Conservation (phyloP, 192 early-diverging fungal species). For the Podila verticillata region DNA sequence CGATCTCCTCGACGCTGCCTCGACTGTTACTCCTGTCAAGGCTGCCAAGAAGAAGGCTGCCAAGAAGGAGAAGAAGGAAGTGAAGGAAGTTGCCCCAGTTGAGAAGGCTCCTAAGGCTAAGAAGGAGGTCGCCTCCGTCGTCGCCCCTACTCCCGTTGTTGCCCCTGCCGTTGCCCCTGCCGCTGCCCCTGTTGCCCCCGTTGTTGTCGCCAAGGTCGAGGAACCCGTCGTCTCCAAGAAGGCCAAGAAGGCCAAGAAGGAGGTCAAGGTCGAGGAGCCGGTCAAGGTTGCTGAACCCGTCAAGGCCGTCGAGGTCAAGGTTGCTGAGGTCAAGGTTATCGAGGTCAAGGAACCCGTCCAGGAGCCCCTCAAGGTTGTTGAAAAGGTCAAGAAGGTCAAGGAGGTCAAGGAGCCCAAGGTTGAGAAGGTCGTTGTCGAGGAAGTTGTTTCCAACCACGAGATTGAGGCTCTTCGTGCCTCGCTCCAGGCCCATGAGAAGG, state of each 20-base stretch:
- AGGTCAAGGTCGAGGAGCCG: background rate
- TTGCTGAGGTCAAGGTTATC: conserved; percentile 3
- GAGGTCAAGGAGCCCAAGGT: background rate
- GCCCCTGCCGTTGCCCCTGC: conserved; percentile 6
- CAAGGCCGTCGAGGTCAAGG: conserved; percentile 10
- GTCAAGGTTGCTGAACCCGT: conserved; percentile 13
- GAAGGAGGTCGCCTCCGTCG: background rate
- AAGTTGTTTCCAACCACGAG: conserved; percentile 23
- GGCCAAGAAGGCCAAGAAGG: conserved; percentile 27
- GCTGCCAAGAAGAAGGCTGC: conserved; percentile 28
- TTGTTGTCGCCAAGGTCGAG: conserved; percentile 10
- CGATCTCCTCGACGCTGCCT: conserved; percentile 32
- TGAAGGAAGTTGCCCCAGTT: conserved; percentile 4
- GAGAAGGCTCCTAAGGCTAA: conserved; percentile 2
- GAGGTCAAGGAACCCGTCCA: conserved; percentile 15
- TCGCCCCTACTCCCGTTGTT: background rate
- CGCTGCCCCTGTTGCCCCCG: conserved; percentile 7
- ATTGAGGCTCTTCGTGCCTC: conserved; percentile 24
- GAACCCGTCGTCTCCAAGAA: conserved; percentile 28
- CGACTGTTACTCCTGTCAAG: conserved; percentile 10
- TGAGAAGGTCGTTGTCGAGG: conserved; percentile 10
- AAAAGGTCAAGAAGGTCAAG: conserved; percentile 1
- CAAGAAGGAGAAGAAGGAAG: conserved; percentile 34
- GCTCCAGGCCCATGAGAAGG: conserved; percentile 25
- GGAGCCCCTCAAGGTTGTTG: conserved; percentile 12